Evolutionary conservation across 2,329 filamentous ascomycete genomes (phyloP).

Genomic region (Colletotrichum musae): DNA sequence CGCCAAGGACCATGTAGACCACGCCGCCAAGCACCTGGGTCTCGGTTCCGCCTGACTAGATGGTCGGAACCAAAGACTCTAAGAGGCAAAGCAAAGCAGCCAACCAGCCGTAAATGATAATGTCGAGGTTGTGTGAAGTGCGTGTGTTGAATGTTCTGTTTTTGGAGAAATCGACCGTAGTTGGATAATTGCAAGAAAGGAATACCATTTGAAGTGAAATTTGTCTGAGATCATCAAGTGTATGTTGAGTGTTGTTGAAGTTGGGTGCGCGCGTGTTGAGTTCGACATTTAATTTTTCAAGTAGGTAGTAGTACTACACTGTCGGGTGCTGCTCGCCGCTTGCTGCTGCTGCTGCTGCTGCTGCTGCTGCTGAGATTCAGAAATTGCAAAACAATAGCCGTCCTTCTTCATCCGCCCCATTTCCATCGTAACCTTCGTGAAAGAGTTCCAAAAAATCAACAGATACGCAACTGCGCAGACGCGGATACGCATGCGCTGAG

Average conservation of each 20-base stretch:
- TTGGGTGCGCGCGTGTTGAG: conserved; percentile 5
- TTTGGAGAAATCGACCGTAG: too few relatives aligned
- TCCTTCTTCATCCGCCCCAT: conserved; percentile 36
- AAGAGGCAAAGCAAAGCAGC: neutral
- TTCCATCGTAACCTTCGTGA: conserved; percentile 38
- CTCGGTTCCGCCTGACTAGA: conserved; percentile 45
- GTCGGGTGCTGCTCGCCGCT: neutral
- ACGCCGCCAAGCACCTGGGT: conserved; percentile 87
- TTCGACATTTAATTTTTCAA: conserved; percentile 18
- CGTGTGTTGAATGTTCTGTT: neutral
- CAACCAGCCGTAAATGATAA: conserved; percentile 11
- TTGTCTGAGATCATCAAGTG: too few relatives aligned
- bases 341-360: conserved; percentile 25
- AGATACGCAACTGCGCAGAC: too few relatives aligned
- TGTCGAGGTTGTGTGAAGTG: neutral
- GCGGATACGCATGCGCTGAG: too few relatives aligned
- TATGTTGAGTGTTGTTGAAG: neutral
- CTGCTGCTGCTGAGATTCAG: conserved; percentile 35
- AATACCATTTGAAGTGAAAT: too few relatives aligned
- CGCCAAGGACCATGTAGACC: conserved; percentile 89
- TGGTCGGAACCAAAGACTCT: conserved; percentile 30
- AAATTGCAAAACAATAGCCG: conserved; percentile 36
- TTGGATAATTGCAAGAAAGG: too few relatives aligned
- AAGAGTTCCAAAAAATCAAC: neutral
- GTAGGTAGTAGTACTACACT: neutral